These are phyloP conservation scores for Xerocomus nothofagi DNA, from an alignment of 1,284 basidiomycete species.

Conservation along the genomic window DNA sequence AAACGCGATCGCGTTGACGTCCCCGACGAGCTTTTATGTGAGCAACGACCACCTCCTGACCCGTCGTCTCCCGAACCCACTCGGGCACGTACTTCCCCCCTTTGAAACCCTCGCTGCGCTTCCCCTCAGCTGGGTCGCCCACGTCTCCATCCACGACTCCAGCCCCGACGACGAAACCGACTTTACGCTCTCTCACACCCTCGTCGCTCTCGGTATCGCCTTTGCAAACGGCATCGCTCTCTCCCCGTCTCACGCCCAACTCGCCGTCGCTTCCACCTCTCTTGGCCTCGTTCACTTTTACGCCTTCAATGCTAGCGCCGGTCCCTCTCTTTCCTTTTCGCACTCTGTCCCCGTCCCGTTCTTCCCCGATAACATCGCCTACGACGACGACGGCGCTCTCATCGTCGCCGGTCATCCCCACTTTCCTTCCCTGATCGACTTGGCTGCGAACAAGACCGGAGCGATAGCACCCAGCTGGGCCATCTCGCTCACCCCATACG, in stretches of 20 bases:
- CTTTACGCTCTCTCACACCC: constrained; percentile 32
- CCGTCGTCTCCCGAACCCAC: constrained; percentile 49
- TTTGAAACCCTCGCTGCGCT: constrained; percentile 57
- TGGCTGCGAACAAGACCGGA: constrained; percentile 44
- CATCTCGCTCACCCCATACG: constrained; percentile 42
- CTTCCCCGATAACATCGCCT: constrained; percentile 60
- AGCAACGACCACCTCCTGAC: constrained; percentile 72
- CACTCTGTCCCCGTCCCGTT: constrained; percentile 55
- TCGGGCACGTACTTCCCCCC: constrained; percentile 52
- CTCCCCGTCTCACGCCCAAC: constrained; percentile 46
- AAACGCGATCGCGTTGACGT: constrained; percentile 63
- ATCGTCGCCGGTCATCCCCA: constrained; percentile 66
- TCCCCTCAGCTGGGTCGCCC: constrained; percentile 58
- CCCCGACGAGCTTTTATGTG: constrained; percentile 62
- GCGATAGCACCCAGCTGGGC: constrained; percentile 56
- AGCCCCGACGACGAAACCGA: not conserved
- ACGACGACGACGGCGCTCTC: constrained; percentile 46
- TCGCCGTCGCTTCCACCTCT: constrained; percentile 59
- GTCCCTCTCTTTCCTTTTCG: constrained; percentile 25
- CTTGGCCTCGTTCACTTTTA: constrained; percentile 52
- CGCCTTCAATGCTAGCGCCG: constrained; percentile 41
- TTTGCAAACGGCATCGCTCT: constrained; percentile 70
- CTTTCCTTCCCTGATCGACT: constrained; percentile 47
- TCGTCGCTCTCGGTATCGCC: constrained; percentile 49
- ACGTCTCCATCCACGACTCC: constrained; percentile 42